Evolutionary conservation across 345 rosid species (phyloP).

Genomic region (Heritiera fomes): DNA sequence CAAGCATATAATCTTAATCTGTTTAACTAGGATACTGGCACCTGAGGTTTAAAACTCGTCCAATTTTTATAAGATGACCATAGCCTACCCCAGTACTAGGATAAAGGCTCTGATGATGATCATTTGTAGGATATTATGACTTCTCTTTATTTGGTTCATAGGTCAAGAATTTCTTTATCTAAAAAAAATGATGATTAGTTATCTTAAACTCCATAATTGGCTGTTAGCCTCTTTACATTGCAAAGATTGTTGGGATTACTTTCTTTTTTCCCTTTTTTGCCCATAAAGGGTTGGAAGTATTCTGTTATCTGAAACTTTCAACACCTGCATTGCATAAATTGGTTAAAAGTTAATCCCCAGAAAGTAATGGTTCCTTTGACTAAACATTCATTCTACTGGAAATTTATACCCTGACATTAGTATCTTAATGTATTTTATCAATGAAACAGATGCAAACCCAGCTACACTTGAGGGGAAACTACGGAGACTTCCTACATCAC

Average conservation of each 20-base stretch:
- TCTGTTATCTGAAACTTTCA: not conserved
- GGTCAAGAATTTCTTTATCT: not conserved
- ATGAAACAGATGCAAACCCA: slow-evolving; percentile 65
- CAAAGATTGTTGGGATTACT: no score
- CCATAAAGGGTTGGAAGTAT: not conserved
- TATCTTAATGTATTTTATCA: not conserved
- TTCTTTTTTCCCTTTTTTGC: not conserved
- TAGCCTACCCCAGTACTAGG: no score
- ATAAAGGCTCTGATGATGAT: no score
- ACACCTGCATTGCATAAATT: not conserved
- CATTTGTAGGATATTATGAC: no score
- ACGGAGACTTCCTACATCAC: slow-evolving; percentile 70
- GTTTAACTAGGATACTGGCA: not conserved
- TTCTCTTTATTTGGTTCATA: not conserved
- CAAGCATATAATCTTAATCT: not conserved
- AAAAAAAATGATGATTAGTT: not conserved
- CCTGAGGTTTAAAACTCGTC: not conserved
- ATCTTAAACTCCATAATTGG: not conserved
- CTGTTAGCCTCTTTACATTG: no score
- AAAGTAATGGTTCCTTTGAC: slow-evolving; percentile 8
- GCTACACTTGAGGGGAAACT: slow-evolving; percentile 48
- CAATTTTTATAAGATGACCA: no score
- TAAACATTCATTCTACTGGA: slow-evolving; percentile 4
- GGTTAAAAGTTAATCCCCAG: not conserved
- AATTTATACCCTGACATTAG: not conserved